Conservation (phyloP, 148 eudicot species). For the Fallopia convolvulus region DNA sequence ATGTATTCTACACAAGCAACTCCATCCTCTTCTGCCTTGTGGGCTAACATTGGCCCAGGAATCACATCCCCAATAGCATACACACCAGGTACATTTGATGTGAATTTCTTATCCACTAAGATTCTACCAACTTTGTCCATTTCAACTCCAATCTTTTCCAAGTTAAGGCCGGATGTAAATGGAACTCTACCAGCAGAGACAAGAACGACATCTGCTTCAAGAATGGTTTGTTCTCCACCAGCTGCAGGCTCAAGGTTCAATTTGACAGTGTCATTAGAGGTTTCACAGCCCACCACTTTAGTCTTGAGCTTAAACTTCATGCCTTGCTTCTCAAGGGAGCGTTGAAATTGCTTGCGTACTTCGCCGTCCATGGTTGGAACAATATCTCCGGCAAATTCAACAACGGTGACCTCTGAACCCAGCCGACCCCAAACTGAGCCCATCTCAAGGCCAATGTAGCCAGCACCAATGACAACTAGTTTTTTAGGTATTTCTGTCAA, state of each 20-base stretch:
- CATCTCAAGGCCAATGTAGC: slow-evolving; percentile 92
- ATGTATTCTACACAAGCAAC: slow-evolving; percentile 90
- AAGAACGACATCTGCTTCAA: slow-evolving; percentile 92
- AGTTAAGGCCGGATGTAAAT: slow-evolving; percentile 67
- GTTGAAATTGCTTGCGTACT: slow-evolving; percentile 85
- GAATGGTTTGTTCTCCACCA: slow-evolving; percentile 68
- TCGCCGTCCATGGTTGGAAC: slow-evolving; percentile 94
- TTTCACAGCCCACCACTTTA: slow-evolving; percentile 78
- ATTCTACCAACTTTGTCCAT: slow-evolving; percentile 79
- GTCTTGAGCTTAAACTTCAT: slow-evolving; percentile 93
- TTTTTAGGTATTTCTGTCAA: slow-evolving; percentile 74
- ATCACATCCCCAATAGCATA: slow-evolving; percentile 87
- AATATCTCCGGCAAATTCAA: slow-evolving; percentile 76
- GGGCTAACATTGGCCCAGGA: slow-evolving; percentile 97
- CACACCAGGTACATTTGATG: slow-evolving; percentile 65
- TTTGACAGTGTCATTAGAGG: slow-evolving; percentile 52
- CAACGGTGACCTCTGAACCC: slow-evolving; percentile 91
- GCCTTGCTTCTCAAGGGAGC: slow-evolving; percentile 86
- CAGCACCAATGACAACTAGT: slow-evolving; percentile 88
- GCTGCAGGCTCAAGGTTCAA: slow-evolving; percentile 75
- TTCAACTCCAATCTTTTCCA: slow-evolving; percentile 83
- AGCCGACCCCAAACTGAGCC: slow-evolving; percentile 98
- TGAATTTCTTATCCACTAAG: slow-evolving; percentile 52
- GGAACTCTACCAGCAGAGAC: slow-evolving; percentile 85
- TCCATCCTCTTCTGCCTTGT: slow-evolving; percentile 97